Evolutionary conservation across 257 asterid genomes (phyloP).

Genomic region (Jasminum sambac): DNA sequence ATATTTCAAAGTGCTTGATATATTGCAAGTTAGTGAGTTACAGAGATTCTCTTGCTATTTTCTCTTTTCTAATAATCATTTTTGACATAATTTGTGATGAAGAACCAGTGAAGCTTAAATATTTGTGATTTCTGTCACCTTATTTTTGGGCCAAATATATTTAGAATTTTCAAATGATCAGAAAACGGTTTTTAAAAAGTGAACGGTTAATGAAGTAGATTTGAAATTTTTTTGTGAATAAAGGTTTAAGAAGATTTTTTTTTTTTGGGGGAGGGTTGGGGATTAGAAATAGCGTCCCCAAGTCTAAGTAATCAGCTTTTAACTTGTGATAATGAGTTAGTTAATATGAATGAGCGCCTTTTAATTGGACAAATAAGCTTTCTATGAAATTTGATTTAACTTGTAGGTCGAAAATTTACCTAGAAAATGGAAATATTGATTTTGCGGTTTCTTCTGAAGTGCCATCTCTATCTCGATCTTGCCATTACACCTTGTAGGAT

Average conservation of each 20-base stretch:
- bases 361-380: background rate
- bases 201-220: too few relatives aligned
- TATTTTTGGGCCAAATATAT: background rate
- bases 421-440: background rate
- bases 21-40: too few relatives aligned
- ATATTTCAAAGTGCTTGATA: background rate
- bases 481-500: constrained; percentile 61
- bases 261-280: too few relatives aligned
- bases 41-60: background rate
- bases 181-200: too few relatives aligned
- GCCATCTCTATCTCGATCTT: background rate
- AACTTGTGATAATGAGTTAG: background rate
- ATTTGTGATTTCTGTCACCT: background rate
- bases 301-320: background rate
- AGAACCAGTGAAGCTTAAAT: background rate
- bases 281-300: too few relatives aligned
- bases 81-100: background rate
- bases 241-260: too few relatives aligned
- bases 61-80: too few relatives aligned
- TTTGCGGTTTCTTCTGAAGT: background rate
- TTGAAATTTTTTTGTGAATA: too few relatives aligned
- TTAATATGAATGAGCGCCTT: background rate
- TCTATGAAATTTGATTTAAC: background rate
- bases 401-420: background rate
- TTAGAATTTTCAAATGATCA: background rate